phyloP scores from a whole-genome alignment of 495 filamentous ascomycete species.

The Sabuloglossum arenarium region DNA sequence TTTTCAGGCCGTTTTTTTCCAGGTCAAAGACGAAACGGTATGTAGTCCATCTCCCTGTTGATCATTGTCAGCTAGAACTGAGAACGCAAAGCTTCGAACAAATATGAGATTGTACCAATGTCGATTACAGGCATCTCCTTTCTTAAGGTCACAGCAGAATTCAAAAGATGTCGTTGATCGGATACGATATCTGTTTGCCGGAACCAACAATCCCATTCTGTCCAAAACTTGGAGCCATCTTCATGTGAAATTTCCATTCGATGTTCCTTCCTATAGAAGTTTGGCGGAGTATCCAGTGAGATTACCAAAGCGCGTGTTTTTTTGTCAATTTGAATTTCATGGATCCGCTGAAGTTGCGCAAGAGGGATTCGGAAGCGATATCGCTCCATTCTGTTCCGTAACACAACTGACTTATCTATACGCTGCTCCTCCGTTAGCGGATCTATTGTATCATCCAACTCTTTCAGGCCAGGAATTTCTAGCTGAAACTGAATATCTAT shows the following conservation, averaged over 20 bases:
- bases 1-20: constrained; percentile 7
- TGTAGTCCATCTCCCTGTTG: constrained; percentile 41
- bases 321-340: constrained; percentile 20
- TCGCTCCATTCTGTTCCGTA: constrained; percentile 9
- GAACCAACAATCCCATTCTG: constrained; percentile 46
- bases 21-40: constrained; percentile 33
- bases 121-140: constrained; percentile 42
- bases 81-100: constrained; percentile 15
- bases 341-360: constrained; percentile 33
- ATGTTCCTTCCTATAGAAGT: constrained; percentile 34
- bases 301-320: constrained; percentile 29
- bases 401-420: constrained; percentile 15
- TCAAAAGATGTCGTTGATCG: constrained; percentile 19
- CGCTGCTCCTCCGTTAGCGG: constrained; percentile 7
- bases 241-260: constrained; percentile 19
- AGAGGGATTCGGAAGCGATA: constrained; percentile 44
- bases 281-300: constrained; percentile 39
- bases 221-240: constrained; percentile 30
- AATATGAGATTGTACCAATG: constrained; percentile 30
- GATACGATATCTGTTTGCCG: constrained; percentile 51
- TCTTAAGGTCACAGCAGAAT: constrained; percentile 29
- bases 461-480: constrained; percentile 18
- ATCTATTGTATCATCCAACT: background rate
- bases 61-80: constrained; percentile 2
- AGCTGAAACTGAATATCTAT: constrained; percentile 24